Conservation (phyloP, 345 rosid genomes). For the Heritiera fomes region DNA sequence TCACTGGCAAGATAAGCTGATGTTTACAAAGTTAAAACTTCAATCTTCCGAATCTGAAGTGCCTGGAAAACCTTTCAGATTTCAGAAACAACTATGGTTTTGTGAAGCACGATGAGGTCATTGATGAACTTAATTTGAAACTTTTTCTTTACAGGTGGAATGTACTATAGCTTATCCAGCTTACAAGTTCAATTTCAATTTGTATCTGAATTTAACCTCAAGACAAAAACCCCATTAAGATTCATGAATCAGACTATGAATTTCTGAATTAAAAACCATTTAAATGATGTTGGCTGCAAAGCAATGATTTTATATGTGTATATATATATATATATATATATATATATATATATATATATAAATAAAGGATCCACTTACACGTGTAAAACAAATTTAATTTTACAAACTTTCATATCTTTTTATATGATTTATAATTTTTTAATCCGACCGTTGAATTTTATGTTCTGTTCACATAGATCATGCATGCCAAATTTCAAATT, state of each 20-base stretch:
- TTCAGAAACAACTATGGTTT: not conserved
- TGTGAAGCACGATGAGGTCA: not conserved
- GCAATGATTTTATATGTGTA: not conserved
- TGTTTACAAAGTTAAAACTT: not conserved
- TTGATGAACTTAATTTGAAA: not conserved
- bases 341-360: no score
- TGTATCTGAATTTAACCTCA: not conserved
- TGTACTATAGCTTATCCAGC: not conserved
- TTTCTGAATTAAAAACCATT: not conserved
- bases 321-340: no score
- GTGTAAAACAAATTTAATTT: no score
- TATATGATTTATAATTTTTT: no score
- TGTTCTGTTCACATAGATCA: no score
- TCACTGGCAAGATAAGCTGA: not conserved
- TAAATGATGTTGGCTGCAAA: not conserved
- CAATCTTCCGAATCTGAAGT: not conserved
- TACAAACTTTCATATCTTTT: no score
- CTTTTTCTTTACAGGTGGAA: constrained; percentile 1
- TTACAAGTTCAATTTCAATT: not conserved
- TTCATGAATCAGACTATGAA: constrained; percentile 13
- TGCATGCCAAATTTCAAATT: no score
- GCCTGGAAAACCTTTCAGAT: not conserved
- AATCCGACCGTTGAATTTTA: no score
- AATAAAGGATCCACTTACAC: no score
- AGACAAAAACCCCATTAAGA: not conserved